These are phyloP conservation scores for Rickenella mellea DNA, from an alignment of 768 basidiomycete genomes.

Conservation along the genomic window DNA sequence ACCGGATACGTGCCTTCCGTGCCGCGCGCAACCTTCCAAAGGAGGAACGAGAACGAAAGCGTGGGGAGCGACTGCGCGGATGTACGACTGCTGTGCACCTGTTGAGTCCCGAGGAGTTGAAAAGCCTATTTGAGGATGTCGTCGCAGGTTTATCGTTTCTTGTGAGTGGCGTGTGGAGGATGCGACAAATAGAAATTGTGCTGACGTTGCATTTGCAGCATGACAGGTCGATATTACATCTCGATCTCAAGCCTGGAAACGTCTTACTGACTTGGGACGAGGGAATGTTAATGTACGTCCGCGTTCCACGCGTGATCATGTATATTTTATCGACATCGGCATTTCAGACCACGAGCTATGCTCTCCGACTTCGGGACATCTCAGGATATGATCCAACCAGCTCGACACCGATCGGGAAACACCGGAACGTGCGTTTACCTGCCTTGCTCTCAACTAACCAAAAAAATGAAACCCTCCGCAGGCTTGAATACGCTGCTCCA, in stretches of 20 bases:
- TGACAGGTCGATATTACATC: conserved; percentile 76
- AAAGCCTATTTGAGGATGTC: conserved; percentile 74
- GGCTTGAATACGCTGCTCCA: conserved; percentile 82
- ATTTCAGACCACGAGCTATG: conserved; percentile 78
- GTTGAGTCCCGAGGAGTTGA: conserved; percentile 76
- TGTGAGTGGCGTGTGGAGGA: conserved; percentile 32
- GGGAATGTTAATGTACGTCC: conserved; percentile 62
- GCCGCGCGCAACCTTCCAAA: conserved; percentile 57
- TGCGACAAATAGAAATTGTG: not conserved
- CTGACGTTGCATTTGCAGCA: conserved; percentile 39
- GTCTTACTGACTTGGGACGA: conserved; percentile 90
- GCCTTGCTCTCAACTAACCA: not conserved
- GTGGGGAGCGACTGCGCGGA: conserved; percentile 27
- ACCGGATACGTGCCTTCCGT: conserved; percentile 69
- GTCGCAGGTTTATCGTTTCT: conserved; percentile 82
- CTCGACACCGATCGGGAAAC: conserved; percentile 72
- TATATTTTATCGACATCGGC: not conserved
- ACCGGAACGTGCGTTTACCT: conserved; percentile 74
- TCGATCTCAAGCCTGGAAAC: conserved; percentile 92
- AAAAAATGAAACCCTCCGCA: conserved; percentile 16
- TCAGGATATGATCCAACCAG: conserved; percentile 74
- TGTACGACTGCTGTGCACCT: conserved; percentile 73
- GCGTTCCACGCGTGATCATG: not conserved
- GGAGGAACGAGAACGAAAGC: conserved; percentile 52
- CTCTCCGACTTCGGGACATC: conserved; percentile 94